Base-by-base conservation (phyloP, 345 rosid species). In the Eutrema japonicum region DNA sequence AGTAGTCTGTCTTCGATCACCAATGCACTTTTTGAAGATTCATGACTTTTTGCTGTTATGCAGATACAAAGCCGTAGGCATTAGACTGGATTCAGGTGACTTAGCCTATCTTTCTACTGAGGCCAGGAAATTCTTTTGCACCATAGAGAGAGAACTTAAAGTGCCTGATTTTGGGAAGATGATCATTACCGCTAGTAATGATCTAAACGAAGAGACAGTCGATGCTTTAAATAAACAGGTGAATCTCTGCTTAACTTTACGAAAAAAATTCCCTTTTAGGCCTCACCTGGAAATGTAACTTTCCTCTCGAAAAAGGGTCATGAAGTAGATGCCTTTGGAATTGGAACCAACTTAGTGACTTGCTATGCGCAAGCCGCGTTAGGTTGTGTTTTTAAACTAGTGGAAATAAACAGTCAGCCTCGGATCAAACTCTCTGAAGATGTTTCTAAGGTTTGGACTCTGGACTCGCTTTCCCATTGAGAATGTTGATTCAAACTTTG, bases 361-460 rank as follows among this genome's bases (percentile, higher is more conserved):
- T 95, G 99, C 82, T 92, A 86, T 75, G 79, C 97, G 7, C 99
- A 95, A 82, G 89, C 98, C 14, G 99, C 99, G 36, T 66, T 95
- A 76, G 98, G 99, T 46, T 92, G 98, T 74, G 99, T 95, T 62
- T 95, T 95, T 85, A 92, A 95, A 85, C 97, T 95, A 52, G 99
- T 95, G 45, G 99, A 95, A 82, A 92, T 95, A 66, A 89, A 90
- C 47, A 79, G 75, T 66, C 92, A 92, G 80, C 99, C 98, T 68
- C 92, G 97, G 57, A 95, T 95, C 76, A 95, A 95, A 82, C 96
- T 95, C 18, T 95, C 99, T n/a, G 98, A 95, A 83, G 98, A 95
- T 78, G 93, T 95, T 77, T 81, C 99, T 26, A 95, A 92, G 98
- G 99, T 95, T 64, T 49, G 8, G 10, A 26, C 2, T 46, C 26